Evolutionary conservation across 495 filamentous ascomycete genomes (phyloP).

Genomic region (Bacidia gigantensis): DNA sequence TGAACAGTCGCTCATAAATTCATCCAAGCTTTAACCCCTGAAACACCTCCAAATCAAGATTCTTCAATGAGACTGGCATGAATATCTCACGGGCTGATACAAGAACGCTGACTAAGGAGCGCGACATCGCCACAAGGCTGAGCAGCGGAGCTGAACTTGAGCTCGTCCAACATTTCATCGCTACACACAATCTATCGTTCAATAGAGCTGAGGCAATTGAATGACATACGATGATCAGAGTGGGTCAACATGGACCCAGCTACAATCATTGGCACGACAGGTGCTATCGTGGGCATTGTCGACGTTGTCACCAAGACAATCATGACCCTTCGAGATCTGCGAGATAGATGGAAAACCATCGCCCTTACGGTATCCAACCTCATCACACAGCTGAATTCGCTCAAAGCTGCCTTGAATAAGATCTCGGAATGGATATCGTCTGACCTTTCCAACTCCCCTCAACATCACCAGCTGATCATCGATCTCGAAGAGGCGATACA

Average conservation of each 20-base stretch:
- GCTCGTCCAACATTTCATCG: no score
- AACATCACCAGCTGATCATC: conserved; percentile 8
- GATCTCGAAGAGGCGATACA: conserved; percentile 12
- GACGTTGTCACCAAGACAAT: conserved; percentile 11
- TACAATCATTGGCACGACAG: conserved; percentile 3
- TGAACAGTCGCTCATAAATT: no score
- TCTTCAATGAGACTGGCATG: no score
- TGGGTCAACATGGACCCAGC: conserved; percentile 11
- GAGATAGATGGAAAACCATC: conserved; percentile 4
- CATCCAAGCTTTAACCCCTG: no score
- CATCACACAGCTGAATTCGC: conserved; percentile 13
- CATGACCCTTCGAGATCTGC: conserved; percentile 4
- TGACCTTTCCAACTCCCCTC: conserved; percentile 1
- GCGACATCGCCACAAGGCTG: no score
- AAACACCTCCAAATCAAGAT: no score
- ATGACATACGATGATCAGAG: no score
- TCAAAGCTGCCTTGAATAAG: conserved; percentile 16
- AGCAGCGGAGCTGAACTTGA: no score
- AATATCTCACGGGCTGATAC: no score
- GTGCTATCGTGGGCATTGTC: conserved; percentile 8
- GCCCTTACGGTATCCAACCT: conserved; percentile 8
- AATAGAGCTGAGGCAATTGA: no score
- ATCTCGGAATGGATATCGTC: conserved; percentile 12
- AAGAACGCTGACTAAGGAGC: no score
- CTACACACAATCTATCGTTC: no score